Evolutionary conservation across 345 rosid genomes (phyloP).

Genomic region (Kandelia obovata): DNA sequence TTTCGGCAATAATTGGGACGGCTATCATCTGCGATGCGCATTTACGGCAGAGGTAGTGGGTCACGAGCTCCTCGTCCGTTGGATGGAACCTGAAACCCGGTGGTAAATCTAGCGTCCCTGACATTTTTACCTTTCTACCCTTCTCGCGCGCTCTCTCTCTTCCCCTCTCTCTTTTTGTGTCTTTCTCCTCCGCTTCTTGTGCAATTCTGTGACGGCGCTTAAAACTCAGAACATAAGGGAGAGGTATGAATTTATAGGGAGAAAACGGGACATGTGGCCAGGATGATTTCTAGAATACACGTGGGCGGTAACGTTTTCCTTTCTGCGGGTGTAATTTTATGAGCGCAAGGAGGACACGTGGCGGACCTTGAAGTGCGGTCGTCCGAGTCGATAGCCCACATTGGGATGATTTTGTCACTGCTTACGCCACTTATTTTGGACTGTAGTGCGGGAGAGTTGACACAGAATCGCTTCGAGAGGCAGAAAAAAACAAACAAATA

Average conservation of each 20-base stretch:
- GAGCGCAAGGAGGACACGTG: conserved; percentile 53
- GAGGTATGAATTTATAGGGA: conserved; percentile 48
- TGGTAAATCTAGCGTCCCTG: conserved; percentile 52
- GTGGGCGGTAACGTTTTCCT: conserved; percentile 34
- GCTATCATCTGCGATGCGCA: conserved; percentile 69
- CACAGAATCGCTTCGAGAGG: conserved; percentile 8
- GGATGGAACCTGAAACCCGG: conserved; percentile 97
- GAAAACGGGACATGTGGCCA: conserved; percentile 35
- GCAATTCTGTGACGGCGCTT: conserved; percentile 36
- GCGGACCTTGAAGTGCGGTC: conserved; percentile 24
- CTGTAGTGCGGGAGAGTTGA: conserved; percentile 21
- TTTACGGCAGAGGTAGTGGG: conserved; percentile 78
- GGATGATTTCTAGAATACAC: conserved; percentile 40
- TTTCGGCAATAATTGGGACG: conserved; percentile 74
- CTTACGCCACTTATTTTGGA: conserved; percentile 78
- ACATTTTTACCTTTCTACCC: conserved; percentile 8
- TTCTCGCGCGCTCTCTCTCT: neutral
- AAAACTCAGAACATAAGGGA: conserved; percentile 55
- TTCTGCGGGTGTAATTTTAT: conserved; percentile 3
- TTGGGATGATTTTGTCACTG: conserved; percentile 65
- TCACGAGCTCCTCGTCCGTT: conserved; percentile 94
- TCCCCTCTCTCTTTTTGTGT: too few species aligned
- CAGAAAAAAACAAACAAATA: too few species aligned
- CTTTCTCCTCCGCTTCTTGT: neutral
- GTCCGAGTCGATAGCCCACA: conserved; percentile 42